phyloP scores from a whole-genome alignment of 345 rosid genomes.

The Excoecaria agallocha region DNA sequence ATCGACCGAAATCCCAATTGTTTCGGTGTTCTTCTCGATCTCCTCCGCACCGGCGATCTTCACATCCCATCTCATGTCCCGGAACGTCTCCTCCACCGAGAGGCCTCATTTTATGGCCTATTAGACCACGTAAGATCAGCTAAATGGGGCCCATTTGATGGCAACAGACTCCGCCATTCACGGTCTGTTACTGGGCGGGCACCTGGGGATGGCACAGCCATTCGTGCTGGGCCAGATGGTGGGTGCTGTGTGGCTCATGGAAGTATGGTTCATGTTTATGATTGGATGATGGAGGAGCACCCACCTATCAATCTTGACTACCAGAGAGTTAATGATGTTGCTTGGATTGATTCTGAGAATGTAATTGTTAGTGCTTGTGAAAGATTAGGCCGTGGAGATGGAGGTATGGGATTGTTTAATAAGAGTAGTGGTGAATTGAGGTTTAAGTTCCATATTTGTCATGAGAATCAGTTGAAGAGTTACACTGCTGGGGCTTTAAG shows the following conservation, averaged over 20 bases:
- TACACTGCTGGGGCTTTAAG: slow-evolving; percentile 87
- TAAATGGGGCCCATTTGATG: slow-evolving; percentile 82
- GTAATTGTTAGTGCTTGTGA: slow-evolving; percentile 73
- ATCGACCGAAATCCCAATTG: slow-evolving; percentile 90
- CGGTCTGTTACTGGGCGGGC: slow-evolving; percentile 72
- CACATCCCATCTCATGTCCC: slow-evolving; percentile 63
- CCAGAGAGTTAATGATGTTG: slow-evolving; percentile 89
- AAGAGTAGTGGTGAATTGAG: slow-evolving; percentile 68
- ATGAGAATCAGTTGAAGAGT: slow-evolving; percentile 69
- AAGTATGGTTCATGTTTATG: slow-evolving; percentile 77
- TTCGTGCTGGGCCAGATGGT: slow-evolving; percentile 89
- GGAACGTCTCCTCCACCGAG: slow-evolving; percentile 65
- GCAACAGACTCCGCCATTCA: slow-evolving; percentile 58
- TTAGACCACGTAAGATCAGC: slow-evolving; percentile 73
- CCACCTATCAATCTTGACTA: slow-evolving; percentile 74
- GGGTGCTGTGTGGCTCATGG: slow-evolving; percentile 98
- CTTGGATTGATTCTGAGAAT: slow-evolving; percentile 62
- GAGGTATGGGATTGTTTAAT: slow-evolving; percentile 92
- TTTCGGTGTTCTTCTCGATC: slow-evolving; percentile 84
- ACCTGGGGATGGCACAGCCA: slow-evolving; percentile 94
- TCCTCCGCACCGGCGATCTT: slow-evolving; percentile 96
- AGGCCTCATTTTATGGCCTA: slow-evolving; percentile 83
- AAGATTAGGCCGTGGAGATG: slow-evolving; percentile 77
- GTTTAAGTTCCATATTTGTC: slow-evolving; percentile 69
- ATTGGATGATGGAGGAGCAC: slow-evolving; percentile 89